Base-by-base conservation (phyloP, 129 eudicot species). In the Arctium lappa region DNA sequence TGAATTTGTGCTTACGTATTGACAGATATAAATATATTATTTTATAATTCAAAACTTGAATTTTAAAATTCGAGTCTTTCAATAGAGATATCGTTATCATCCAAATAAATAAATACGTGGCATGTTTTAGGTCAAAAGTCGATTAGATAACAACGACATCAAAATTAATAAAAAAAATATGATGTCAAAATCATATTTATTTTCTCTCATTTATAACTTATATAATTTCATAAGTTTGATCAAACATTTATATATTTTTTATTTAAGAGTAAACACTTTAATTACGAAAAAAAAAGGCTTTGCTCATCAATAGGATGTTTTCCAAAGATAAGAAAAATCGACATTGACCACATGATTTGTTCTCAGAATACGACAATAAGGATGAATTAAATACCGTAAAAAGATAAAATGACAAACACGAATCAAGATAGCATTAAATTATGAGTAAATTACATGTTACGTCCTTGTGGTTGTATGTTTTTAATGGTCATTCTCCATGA, bases 81-180 rank as follows among this genome's bases (percentile, higher is more conserved):
- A 32, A 7, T 53, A 48, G 4, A 50, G 2, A 48, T 53, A 39
- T 71, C 37, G 0, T 72, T 80, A 18, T 81, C 63, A 27, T 53
- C 40, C 65, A 81, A 10, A 62, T 37, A 73, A 56, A 18, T 29
- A 40, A 31, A 73, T 30, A 81, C 85, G 85, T 81, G 85, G 79
- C 32, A 81, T 74, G 79, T 29, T 81, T 7, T 60, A 37, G 30
- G 33, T 38, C 85, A 9, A 33, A 66, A 29, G 31, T 48, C 4
- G 42, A 40, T 70, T 44, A 46, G 77, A 60, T 72, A 71, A 69
- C 16, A 18, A 15, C 27, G 84, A 73, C 84, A 56, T 34, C 39
- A 22, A 60, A 30, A 8, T 65, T 81, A 33, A n/a, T 80, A 0
- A 36, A 27, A 27, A 34, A 37, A 6, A 60, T 53, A 80, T 29